A percentile compares a stretch with the other conserved stretches of the same genome.
Evolutionary conservation across 176 grass and related monocot species (phyloP).

Genomic region (Hordeum marinum): DNA sequence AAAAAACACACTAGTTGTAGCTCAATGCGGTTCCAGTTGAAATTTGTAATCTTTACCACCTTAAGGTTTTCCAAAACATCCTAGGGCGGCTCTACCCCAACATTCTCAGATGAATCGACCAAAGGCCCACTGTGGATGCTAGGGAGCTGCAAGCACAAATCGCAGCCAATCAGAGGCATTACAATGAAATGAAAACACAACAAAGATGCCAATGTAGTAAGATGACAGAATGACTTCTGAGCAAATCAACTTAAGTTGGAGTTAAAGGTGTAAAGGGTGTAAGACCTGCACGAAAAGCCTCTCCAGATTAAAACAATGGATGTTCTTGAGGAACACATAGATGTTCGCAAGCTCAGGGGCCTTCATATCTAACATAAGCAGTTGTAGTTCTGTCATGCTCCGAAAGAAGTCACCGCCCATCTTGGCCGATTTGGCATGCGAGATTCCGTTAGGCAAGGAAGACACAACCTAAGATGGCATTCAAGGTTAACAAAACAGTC

Average conservation of each 20-base stretch:
- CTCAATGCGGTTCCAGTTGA: not conserved
- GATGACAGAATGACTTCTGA: not conserved
- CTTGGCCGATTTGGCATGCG: not conserved
- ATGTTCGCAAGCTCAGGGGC: conserved; percentile 38
- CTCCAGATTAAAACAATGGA: conserved; percentile 34
- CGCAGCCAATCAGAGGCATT: not conserved
- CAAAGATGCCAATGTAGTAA: not conserved
- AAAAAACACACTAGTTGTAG: not conserved
- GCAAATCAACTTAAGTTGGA: not conserved
- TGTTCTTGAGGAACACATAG: conserved; percentile 45
- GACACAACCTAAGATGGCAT: not conserved
- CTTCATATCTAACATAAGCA: conserved; percentile 56
- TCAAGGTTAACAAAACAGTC: not conserved
- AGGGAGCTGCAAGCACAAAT: conserved; percentile 12
- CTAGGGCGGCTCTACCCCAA: not conserved
- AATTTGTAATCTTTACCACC: conserved; percentile 18
- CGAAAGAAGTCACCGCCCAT: conserved; percentile 35
- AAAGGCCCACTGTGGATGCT: not conserved
- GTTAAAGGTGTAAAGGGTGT: not conserved
- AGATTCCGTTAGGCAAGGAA: conserved; percentile 15
- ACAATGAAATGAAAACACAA: not conserved
- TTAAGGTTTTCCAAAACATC: conserved; percentile 11
- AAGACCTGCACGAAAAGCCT: conserved; percentile 69
- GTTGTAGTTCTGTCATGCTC: conserved; percentile 46
- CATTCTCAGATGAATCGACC: not conserved